phyloP scores from a whole-genome alignment of 2,329 filamentous ascomycete genomes.

The Xylaria sp. region DNA sequence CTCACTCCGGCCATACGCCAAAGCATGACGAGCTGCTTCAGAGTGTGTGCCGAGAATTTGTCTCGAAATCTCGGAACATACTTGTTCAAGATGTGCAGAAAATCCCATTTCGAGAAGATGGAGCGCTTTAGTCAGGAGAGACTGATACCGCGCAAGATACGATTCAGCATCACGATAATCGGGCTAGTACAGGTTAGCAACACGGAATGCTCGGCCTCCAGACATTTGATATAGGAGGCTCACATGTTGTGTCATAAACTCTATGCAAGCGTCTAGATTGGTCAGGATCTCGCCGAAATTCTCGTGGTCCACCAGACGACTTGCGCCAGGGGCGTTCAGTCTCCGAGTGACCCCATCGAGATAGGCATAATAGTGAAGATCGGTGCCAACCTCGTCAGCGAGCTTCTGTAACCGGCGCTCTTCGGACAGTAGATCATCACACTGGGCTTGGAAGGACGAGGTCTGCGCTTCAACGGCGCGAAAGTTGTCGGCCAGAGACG shows the following conservation, averaged over 20 bases:
- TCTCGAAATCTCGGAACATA: conserved; percentile 59
- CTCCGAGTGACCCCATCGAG: conserved; percentile 88
- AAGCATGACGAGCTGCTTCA: conserved; percentile 63
- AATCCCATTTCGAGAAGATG: conserved; percentile 66
- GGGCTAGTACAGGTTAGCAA: conserved; percentile 55
- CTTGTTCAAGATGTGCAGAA: conserved; percentile 56
- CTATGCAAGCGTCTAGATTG: conserved; percentile 87
- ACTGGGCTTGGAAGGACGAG: conserved; percentile 89
- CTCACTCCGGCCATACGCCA: conserved; percentile 65
- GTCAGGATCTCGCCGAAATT: conserved; percentile 88
- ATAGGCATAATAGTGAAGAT: conserved; percentile 93
- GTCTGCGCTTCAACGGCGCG: conserved; percentile 87
- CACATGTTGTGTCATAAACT: conserved; percentile 89
- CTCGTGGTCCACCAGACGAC: conserved; percentile 80
- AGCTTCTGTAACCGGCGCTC: conserved; percentile 79
- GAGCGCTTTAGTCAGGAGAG: conserved; percentile 73
- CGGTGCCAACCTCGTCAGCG: conserved; percentile 83
- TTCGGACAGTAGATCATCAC: conserved; percentile 83
- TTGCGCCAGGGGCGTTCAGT: conserved; percentile 89
- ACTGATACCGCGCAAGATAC: conserved; percentile 85
- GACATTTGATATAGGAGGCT: conserved; percentile 40
- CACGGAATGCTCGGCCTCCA: neutral
- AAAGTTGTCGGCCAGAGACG: conserved; percentile 84
- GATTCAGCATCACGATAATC: conserved; percentile 85
- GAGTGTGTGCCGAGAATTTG: conserved; percentile 62